Conservation (phyloP, 306 rosid species). For the Rosa persica region DNA sequence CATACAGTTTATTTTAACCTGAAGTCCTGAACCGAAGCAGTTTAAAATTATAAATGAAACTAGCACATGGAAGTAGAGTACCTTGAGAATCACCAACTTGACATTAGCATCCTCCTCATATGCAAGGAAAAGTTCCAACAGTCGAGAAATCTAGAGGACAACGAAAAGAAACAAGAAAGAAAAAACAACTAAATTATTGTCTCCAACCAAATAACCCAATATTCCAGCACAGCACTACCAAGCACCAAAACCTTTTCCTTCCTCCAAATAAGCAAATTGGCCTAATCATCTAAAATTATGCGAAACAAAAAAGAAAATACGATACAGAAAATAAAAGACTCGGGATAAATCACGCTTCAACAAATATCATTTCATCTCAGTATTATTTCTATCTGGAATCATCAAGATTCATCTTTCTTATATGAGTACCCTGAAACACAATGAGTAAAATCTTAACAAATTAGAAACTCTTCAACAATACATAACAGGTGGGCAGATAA, state of each 20-base stretch:
- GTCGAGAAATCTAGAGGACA: conserved; percentile 50
- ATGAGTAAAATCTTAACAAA: background rate
- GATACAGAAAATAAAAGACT: background rate
- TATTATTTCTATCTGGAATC: background rate
- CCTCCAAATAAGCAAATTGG: background rate
- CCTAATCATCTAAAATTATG: background rate
- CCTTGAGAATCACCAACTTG: conserved; percentile 76
- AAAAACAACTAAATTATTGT: background rate
- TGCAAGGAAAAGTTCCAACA: conserved; percentile 54
- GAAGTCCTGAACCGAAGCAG: background rate
- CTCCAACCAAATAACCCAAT: background rate
- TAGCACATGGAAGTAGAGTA: conserved; percentile 23
- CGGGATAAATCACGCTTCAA: background rate
- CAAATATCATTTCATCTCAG: background rate
- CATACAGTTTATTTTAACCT: background rate
- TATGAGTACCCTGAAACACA: background rate
- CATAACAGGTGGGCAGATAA: background rate
- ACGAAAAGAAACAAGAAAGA: conserved; percentile 3
- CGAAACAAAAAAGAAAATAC: background rate
- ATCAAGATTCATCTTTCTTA: too few species aligned
- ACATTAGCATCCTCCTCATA: conserved; percentile 61
- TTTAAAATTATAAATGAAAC: background rate
- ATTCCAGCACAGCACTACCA: background rate
- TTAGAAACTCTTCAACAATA: background rate
- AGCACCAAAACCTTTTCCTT: background rate